Evolutionary conservation across 2,329 filamentous ascomycete genomes (phyloP), one percentile per base, ranked within the genome.

Genomic region (Salinomyces thailandicus): DNA sequence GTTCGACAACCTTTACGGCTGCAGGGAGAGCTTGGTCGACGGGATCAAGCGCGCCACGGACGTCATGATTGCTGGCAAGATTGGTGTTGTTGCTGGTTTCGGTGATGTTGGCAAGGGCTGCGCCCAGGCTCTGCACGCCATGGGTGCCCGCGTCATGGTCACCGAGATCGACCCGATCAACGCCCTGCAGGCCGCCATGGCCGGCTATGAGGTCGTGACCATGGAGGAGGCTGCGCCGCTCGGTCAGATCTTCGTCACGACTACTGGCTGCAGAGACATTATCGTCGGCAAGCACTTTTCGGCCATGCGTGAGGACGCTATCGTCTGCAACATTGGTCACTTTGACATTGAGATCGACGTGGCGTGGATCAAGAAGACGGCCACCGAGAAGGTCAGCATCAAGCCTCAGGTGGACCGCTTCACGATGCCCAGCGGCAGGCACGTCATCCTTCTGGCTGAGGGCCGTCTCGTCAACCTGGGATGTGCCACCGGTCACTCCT

Each of bases 291-390:
- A 73, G 61, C 89, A 98, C 79, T 96, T 98, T 65, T 80, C 93
- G 73, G 76, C 67, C 55, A 98, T 98, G 89, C 73, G 72, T 60
- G 94, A 96, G 71, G 89, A 98, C 58, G 87, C 89, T 65, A 96
- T 98, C 59, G 89, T 96, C 56, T 96, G 89, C 86, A 98, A 98
- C 78, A 98, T 98, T 71, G 89, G 89, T 64, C 89, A 98, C 76
- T 98, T 98, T 70, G 89, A 98, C 67, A 93, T 95, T 58, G 91
- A 98, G 75, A 98, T 98, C 58, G 91, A 98, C 66, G 91, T 98
- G 69, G 91, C 91, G 52, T 98, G 91, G 91, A 75, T 98, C 68
- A 96, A 96, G 84, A 79, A 79, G 69, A 96, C 93, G 71, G 82
- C 89, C 64, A 77, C 79, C 67, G 86, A 81, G 59, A 82, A 89